Conservation (phyloP, 805 yeast species). For the Cyberlindnera maritima region DNA sequence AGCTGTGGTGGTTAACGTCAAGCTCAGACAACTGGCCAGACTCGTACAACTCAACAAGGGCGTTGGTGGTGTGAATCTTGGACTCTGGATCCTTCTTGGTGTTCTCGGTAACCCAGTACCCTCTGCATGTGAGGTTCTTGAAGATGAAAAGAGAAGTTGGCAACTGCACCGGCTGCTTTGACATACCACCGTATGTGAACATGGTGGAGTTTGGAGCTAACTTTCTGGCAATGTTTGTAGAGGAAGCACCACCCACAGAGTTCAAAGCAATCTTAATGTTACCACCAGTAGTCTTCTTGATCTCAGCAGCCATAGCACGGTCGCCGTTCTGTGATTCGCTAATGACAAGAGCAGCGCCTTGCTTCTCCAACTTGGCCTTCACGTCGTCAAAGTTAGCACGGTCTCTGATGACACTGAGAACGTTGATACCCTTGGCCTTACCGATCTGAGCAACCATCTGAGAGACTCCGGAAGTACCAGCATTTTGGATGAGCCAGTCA, state of each 20-base stretch:
- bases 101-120: conserved; percentile 89
- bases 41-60: conserved; percentile 56
- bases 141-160: conserved; percentile 90
- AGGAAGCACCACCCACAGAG: conserved; percentile 90
- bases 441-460: conserved; percentile 89
- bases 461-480: conserved; percentile 95
- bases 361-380: conserved; percentile 47
- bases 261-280: conserved; percentile 78
- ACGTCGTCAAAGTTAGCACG: conserved; percentile 72
- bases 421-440: conserved; percentile 70
- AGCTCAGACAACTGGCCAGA: conserved; percentile 49
- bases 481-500: conserved; percentile 95
- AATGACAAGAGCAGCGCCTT: conserved; percentile 84
- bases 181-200: conserved; percentile 97
- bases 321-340: conserved; percentile 83
- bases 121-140: conserved; percentile 80
- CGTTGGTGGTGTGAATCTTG: conserved; percentile 53
- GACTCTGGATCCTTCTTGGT: conserved; percentile 55
- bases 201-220: conserved; percentile 70
- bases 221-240: conserved; percentile 80
- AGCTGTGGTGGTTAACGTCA: conserved; percentile 31
- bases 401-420: conserved; percentile 84
- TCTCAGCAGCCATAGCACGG: conserved; percentile 59
- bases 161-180: conserved; percentile 87
- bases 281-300: conserved; percentile 50